Base-by-base conservation (phyloP, 2,329 filamentous ascomycete genomes). In the Pseudocercospora fuligena region DNA sequence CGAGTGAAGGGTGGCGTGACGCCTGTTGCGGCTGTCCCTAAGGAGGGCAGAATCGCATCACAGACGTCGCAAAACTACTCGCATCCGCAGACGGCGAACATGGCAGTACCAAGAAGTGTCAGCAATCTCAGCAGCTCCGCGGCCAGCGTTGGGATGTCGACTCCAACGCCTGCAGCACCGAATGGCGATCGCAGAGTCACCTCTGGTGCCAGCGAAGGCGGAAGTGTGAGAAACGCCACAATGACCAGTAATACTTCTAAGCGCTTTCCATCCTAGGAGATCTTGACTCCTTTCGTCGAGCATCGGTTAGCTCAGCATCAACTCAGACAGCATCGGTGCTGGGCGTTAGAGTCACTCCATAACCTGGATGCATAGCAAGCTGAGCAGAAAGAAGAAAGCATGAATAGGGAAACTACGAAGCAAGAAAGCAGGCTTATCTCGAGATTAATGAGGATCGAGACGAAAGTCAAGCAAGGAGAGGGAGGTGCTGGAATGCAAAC, bases 1-100 rank as follows among this genome's bases (percentile, higher is more conserved):
- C 66, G 75, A 43, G 66, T 76, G 43, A 71, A 71, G 53, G 77
- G 77, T 19, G 77, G 77, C 16, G 75, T 79, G n/a, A 79, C 77
- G 46, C 77, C 77, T 16, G 70, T 76, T 3, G 70, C 69, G n/a
- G 66, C 71, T 60, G 75, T 78, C 9, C 75, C 77, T n/a, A 70
- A 67, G 61, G 76, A 77, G 60, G 76, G 76, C 25, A 64, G 69
- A 49, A 70, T 68, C 43, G 65, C 65, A 31, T 68, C 63, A 21
- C 67, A 69, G 63, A 49, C 40, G 9, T 61, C 56, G 19, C 58
- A 61, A 33, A 65, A 71, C 49, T 57, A 59, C 46, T 67, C 61
- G 29, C 64, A 64, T 40, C 56, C 57, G 6, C 21, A 33, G 5
- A 61, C 61, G 27, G 46, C 66, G 6, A 58, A 63, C 3, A 46